Conservation (phyloP, 2,329 filamentous ascomycete genomes). For the Fonsecaea pedrosoi region DNA sequence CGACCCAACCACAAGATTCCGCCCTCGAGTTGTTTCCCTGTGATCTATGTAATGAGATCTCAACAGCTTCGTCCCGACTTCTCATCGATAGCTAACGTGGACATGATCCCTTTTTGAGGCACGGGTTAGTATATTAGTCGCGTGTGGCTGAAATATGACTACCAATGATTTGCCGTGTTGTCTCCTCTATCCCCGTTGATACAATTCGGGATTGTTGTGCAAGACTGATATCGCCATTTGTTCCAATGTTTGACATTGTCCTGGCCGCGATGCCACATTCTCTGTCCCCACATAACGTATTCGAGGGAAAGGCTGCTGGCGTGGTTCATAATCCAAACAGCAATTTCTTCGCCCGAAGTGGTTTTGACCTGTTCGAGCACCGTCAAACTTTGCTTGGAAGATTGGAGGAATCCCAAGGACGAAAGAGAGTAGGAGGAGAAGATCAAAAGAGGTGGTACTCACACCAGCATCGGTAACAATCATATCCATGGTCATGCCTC, state of each 20-base stretch:
- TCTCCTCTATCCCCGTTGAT: conserved; percentile 52
- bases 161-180: conserved; percentile 48
- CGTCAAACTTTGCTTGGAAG: not conserved
- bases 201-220: conserved; percentile 35
- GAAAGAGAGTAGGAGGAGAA: not conserved
- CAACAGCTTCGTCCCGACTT: not conserved
- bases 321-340: conserved; percentile 59
- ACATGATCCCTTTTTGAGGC: not conserved
- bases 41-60: not conserved
- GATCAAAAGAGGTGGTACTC: conserved; percentile 32
- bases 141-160: not conserved
- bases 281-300: conserved; percentile 61
- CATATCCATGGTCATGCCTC: conserved; percentile 44
- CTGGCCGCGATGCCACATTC: conserved; percentile 53
- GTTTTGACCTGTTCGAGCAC: conserved; percentile 44
- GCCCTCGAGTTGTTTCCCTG: no score
- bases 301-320: conserved; percentile 50
- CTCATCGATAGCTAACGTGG: not conserved
- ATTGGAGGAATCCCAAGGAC: not conserved
- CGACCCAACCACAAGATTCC: not conserved
- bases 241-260: conserved; percentile 51
- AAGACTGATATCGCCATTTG: conserved; percentile 45
- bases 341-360: conserved; percentile 52
- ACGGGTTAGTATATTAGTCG: not conserved
- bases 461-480: conserved; percentile 43